Base-by-base conservation (phyloP, 108 stramenopile genomes). In the Cyclostephanos tholiformis region DNA sequence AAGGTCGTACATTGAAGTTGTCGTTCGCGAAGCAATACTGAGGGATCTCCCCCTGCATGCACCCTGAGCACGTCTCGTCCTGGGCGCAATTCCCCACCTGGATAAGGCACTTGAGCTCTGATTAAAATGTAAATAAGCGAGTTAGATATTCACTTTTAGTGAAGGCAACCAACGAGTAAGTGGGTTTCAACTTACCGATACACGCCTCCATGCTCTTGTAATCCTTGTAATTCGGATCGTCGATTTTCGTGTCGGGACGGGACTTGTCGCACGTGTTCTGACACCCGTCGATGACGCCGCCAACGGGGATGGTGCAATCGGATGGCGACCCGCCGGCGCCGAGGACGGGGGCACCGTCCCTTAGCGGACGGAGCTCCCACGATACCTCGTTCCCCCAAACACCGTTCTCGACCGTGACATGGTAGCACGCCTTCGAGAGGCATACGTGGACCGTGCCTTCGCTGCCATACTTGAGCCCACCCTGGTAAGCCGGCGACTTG, bases 321-420 rank as follows among this genome's bases (percentile, higher is more conserved):
- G 72, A 32, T 1, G 96, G 96, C 13, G 91, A 80, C 11, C 93
- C 93, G 17, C 90, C 92, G 10, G 70, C 85, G 3, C 91, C 91
- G 62, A 92, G 63, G 53, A 69, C 59, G 12, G 83, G 82, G 17
- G 84, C 66, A 23, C 93, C 93, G 25, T 83, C 84, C 16, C 66
- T 48, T 38, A 85, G 44, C 14, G 89, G 85, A 26, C 84, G 79
- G 26, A 95, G 46, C 71, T 96, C 93, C 96, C 96, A 96, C 9
- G 86, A 88, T 1, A 93, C 87, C 82, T 96, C 96, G 60, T 94
- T 91, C 19, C 96, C 92, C 96, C 96, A 96, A 6, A 82, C 72
- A 10, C 96, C 96, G 55, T 89, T 89, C 29, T 72, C 30, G 17
- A 91, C 82, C 22, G 75, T 56, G n/a, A 91, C 87, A 41, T 79